Base-by-base conservation (phyloP, 2,329 filamentous ascomycete species). In the Talaromyces amestolkiae region DNA sequence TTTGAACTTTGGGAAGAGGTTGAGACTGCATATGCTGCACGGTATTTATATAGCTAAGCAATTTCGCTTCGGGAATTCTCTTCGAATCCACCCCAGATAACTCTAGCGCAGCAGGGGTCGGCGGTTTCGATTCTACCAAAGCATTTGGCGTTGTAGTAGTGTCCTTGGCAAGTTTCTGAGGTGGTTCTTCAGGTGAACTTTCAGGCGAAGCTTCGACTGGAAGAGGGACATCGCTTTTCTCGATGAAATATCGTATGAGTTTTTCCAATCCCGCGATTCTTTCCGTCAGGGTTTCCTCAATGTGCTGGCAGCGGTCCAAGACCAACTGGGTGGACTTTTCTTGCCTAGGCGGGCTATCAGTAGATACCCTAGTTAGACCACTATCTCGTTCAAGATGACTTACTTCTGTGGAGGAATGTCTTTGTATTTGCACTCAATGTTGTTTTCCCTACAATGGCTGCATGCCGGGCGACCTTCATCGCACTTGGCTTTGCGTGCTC, bases 381-480 rank as follows among this genome's bases (percentile, higher is more conserved):
- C 13, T 1, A 15, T 22, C 13, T 39, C 31, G 1, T 45, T 19
- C 27, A 19, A 10, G 39, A 19, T 15, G 43, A 74, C 90, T 76
- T 84, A 96, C 91, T 96, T 94, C 74, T 96, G 95, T 17, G 92
- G 92, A 24, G 92, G 91, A 6, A 95, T 90, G 73, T 97, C 93
- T 69, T 93, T 89, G 77, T 97, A 98, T 77, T 91, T 89, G 81
- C 92, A 99, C 62, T 88, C 85, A 37, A 92, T 84, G 69, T 86
- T 89, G 75, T 96, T 96, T 70, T 98, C 93, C 72, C 90, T 90
- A 76, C 95, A 99, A 72, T 88, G 87, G 45, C 89, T 92, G 74
- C 92, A 94, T 72, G 91, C 90, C 1, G 91, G 93, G 69, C 90
- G 88, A 11, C 89, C 88, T 81, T 97, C 93, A 72, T 96, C 92